Evolutionary conservation across 805 yeast species (phyloP), one percentile per base, ranked within the genome.

Genomic region (Starmerella apis): DNA sequence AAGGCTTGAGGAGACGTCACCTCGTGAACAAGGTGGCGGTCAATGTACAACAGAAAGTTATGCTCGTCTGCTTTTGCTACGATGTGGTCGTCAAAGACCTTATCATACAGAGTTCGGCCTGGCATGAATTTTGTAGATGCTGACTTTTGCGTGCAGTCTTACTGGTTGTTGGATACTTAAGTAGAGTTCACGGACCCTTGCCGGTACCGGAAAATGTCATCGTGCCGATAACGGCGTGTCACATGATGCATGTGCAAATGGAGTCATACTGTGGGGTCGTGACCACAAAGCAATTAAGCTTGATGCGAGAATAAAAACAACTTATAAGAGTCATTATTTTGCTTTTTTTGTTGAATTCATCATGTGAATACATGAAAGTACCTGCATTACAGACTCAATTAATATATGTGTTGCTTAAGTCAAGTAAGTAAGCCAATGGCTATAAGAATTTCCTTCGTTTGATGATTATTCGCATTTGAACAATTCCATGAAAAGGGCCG

Each of bases 1-100:
- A 92, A 92, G 10, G 98, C 98, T 70, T 92, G 98, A 31, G 99
- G 98, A 25, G 97, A 90, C 1, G 99, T 92, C 47, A 92, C 99
- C 71, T 92, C 98, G 68, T 92, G 98, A 46, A 92, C 95, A 59
- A 92, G 74, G 68, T 92, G 98, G 70, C 98, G 85, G 70, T 92
- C 99, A 53, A 92, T 90, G 69, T 86, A 92, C 54, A 92, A 69
- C 55, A 92, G 74, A 64, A 77, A 82, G 19, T 96, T 87, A 24
- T 94, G 94, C 31, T 86, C 78, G 48, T 85, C 90, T 60, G 86
- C 95, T 63, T 79, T 74, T 70, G 87, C 88, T 58, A 92, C 98
- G 51, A 90, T 71, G 65, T 92, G 97, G 75, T 84, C 96, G 56
- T 81, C 84, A 65, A 87, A 92, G 62, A 92, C 95, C 75, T 92